A percentile compares a stretch with the other conserved stretches of the same genome.
These are phyloP conservation scores for Pichia gijzeniarum DNA, from an alignment of 805 yeast species.

Conservation along the genomic window DNA sequence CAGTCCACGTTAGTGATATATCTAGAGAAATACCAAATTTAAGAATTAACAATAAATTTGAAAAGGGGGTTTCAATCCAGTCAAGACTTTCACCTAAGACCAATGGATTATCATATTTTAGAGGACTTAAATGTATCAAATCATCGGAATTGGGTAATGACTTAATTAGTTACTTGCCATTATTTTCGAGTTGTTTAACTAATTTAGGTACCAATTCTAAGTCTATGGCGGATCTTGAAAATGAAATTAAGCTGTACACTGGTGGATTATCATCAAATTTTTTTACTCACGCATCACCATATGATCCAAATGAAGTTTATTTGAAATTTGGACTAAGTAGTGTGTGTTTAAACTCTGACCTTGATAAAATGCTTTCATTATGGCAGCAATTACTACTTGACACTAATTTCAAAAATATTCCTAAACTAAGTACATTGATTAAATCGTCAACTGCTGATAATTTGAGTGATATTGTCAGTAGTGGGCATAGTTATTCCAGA, in stretches of 20 bases:
- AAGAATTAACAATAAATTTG: slow-evolving; percentile 27
- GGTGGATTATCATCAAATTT: slow-evolving; percentile 76
- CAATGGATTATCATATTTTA: slow-evolving; percentile 74
- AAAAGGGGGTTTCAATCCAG: slow-evolving; percentile 20
- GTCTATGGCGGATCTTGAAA: slow-evolving; percentile 75
- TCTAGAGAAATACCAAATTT: slow-evolving; percentile 44
- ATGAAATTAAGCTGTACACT: slow-evolving; percentile 71
- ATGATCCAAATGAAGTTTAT: slow-evolving; percentile 39
- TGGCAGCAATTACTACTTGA: slow-evolving; percentile 62
- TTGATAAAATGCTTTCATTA: slow-evolving; percentile 52
- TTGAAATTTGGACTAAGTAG: slow-evolving; percentile 58
- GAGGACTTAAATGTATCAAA: slow-evolving; percentile 57
- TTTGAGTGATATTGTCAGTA: slow-evolving; percentile 70
- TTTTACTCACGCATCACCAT: slow-evolving; percentile 50
- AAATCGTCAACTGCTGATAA: slow-evolving; percentile 72
- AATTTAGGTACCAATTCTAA: slow-evolving; percentile 76
- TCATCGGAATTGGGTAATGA: slow-evolving; percentile 47
- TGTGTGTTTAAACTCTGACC: slow-evolving; percentile 60
- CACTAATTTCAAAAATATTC: slow-evolving; percentile 60
- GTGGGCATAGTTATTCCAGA: slow-evolving; percentile 83
- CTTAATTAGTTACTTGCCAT: slow-evolving; percentile 62
- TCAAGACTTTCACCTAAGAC: slow-evolving; percentile 37
- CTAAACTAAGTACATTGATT: slow-evolving; percentile 66
- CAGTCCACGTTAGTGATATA: slow-evolving; percentile 69
- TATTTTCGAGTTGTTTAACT: slow-evolving; percentile 74